Base-by-base conservation (phyloP, 2,329 filamentous ascomycete species). In the Epicoccum nigrum region DNA sequence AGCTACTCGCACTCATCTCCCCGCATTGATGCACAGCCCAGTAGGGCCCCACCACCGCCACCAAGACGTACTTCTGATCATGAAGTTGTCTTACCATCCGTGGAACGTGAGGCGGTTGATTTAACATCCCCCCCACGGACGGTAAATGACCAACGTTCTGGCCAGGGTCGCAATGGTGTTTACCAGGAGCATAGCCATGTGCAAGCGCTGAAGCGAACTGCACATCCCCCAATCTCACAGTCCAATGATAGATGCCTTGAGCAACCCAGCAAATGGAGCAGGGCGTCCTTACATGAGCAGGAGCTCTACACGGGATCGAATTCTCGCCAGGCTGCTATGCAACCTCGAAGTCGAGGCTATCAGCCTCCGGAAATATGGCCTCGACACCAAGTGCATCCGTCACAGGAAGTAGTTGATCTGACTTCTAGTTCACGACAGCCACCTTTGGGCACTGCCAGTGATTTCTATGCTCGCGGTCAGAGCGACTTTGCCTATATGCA, bases 71-170 rank as follows among this genome's bases (percentile, higher is more conserved):
- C 54, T 8, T 66, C 68, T 35, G 69, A 70, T 20, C 67, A 69
- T 15, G 69, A 72, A 43, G 42, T 66, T 32, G 62, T 68, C 21
- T 46, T 72, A 19, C 70, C 70, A 17, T 73, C 70, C 19, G 62
- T 73, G 52, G 70, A 73, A 52, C 62, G 53, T 48, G 68, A 71
- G 32, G 54, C 56, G 15, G 45, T 56, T n/a, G 54, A 62, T 44
- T 35, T 60, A 21, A 54, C 49, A 3, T 64, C 60, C 11, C 54
- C 62, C 37, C 59, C 51, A 21, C 60, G 51, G 31, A 17, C 32
- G 28, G 25, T 32, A 21, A 45, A 40, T 11, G 31, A 39, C 21
- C 54, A 58, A 6, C 53, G 34, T 8, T 42, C 44, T 31, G 4
- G 48, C 21, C 49, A 55, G 48, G 48, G 51, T 17, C 43, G 39